phyloP scores from a whole-genome alignment of 352 stramenopile species.

The Globisporangium splendens region DNA sequence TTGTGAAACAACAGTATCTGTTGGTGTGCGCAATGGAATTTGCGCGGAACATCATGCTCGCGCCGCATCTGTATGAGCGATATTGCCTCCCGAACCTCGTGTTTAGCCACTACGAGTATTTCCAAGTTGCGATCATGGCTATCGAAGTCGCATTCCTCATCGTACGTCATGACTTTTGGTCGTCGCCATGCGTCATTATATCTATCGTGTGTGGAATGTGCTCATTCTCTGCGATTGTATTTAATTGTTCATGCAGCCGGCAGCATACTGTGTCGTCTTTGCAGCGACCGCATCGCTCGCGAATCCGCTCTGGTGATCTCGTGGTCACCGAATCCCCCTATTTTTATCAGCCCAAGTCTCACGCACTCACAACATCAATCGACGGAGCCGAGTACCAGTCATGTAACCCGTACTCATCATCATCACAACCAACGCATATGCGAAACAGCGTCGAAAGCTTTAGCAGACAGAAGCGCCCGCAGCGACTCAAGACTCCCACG shows the following conservation, averaged over 20 bases:
- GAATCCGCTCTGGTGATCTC: slow-evolving; percentile 58
- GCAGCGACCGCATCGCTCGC: slow-evolving; percentile 44
- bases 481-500: too few species aligned
- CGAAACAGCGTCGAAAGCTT: too few species aligned
- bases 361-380: neutral
- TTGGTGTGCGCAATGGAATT: slow-evolving; percentile 71
- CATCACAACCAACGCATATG: too few species aligned
- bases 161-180: slow-evolving; percentile 29
- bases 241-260: slow-evolving; percentile 33
- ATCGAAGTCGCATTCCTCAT: slow-evolving; percentile 66
- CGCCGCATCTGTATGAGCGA: slow-evolving; percentile 56
- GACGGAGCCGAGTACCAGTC: neutral
- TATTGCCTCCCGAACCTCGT: slow-evolving; percentile 50
- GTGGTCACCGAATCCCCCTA: neutral
- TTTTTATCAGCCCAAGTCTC: neutral
- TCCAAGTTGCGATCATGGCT: slow-evolving; percentile 65
- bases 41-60: slow-evolving; percentile 62
- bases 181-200: neutral
- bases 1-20: slow-evolving; percentile 41
- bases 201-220: too few species aligned
- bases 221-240: neutral
- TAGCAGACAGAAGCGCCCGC: too few species aligned
- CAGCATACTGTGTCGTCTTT: slow-evolving; percentile 67
- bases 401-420: neutral
- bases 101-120: slow-evolving; percentile 69